phyloP scores from a whole-genome alignment of 2,329 filamentous ascomycete genomes.

The Neobulgaria alba region DNA sequence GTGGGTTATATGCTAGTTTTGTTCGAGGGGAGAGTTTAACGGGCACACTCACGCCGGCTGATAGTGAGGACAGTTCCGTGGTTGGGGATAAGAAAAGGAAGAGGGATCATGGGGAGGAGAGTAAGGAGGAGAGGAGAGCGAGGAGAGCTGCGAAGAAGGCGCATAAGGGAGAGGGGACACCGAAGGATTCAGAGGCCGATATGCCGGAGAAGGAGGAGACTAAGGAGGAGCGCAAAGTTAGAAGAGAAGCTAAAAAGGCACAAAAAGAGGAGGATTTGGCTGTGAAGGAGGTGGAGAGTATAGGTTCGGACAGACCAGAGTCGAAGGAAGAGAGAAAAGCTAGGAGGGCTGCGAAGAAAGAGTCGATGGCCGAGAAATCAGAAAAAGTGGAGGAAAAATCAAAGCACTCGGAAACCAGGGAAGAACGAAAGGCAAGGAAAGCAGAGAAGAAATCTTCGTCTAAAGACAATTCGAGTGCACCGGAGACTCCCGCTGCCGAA shows the following conservation, averaged over 20 bases:
- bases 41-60: constrained; percentile 49
- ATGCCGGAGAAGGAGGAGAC: neutral
- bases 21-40: constrained; percentile 70
- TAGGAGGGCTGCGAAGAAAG: constrained; percentile 31
- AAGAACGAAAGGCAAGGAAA: constrained; percentile 33
- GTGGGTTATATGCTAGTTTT: constrained; percentile 68
- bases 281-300: neutral
- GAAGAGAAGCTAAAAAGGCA: constrained; percentile 28
- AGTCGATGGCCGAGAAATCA: neutral
- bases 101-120: constrained; percentile 24
- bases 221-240: constrained; percentile 27
- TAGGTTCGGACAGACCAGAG: neutral
- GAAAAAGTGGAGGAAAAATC: constrained; percentile 1
- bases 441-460: constrained; percentile 23
- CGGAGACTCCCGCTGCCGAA: neutral
- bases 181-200: neutral
- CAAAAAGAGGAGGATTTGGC: neutral
- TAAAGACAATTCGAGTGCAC: neutral
- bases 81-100: constrained; percentile 26
- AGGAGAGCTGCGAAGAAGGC: constrained; percentile 7
- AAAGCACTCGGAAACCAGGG: constrained; percentile 13
- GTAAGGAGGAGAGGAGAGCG: constrained; percentile 6
- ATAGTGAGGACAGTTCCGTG: constrained; percentile 11
- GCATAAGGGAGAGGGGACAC: neutral
- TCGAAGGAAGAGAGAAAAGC: constrained; percentile 29